These are phyloP conservation scores for Penicillium robsamsonii DNA, from an alignment of 495 filamentous ascomycete genomes.

Conservation along the genomic window DNA sequence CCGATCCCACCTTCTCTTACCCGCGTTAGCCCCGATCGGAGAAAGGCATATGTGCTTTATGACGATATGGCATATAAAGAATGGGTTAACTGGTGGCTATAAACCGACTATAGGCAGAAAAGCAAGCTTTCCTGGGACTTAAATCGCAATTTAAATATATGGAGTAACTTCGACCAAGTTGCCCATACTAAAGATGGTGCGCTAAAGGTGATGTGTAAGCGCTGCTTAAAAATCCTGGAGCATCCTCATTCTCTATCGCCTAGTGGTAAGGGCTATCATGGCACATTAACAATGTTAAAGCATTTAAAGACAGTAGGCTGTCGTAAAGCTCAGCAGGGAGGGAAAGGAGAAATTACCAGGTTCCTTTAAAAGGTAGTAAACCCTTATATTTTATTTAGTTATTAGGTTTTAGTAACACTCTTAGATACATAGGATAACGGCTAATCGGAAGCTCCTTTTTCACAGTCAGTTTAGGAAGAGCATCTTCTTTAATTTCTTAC, in stretches of 20 bases:
- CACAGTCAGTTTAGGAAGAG: neutral
- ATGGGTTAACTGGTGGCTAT: constrained; percentile 6
- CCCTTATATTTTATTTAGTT: constrained; percentile 1
- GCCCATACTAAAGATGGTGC: constrained; percentile 2
- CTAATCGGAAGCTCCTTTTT: neutral
- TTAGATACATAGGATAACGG: neutral
- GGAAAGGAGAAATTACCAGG: constrained; percentile 7
- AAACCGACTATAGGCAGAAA: constrained; percentile 9
- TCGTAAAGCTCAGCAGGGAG: constrained; percentile 37
- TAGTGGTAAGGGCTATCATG: constrained; percentile 8
- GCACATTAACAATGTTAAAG: constrained; percentile 12
- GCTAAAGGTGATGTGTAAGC: constrained; percentile 13
- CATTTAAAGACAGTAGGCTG: constrained; percentile 5
- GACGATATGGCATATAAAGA: constrained; percentile 11
- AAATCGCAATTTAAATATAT: constrained; percentile 5
- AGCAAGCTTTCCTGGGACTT: constrained; percentile 8
- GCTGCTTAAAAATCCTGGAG: constrained; percentile 4
- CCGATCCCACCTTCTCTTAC: neutral
- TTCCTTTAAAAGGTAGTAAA: constrained; percentile 6
- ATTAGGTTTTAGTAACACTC: neutral
- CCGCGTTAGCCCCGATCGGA: neutral
- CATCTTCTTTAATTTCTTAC: constrained; percentile 1
- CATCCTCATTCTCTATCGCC: constrained; percentile 6
- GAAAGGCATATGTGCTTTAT: constrained; percentile 1
- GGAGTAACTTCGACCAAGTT: constrained; percentile 6